Conservation (phyloP, 2,329 filamentous ascomycete genomes). For the Basipetospora chlamydospora region DNA sequence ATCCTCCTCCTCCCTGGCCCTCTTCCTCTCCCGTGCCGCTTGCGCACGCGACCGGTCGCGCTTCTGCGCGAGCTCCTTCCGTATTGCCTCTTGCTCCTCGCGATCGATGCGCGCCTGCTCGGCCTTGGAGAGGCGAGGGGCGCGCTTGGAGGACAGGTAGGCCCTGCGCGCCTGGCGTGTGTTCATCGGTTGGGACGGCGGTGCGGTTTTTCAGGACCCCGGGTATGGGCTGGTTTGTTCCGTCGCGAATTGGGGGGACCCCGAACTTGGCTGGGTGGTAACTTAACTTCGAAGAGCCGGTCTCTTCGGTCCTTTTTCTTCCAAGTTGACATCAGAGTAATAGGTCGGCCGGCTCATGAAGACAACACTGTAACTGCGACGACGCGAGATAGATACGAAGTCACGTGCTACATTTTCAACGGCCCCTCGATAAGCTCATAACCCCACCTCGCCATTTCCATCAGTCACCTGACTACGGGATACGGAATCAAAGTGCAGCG, state of each 20-base stretch:
- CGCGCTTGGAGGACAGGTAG: conserved; percentile 7
- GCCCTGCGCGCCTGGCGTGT: neutral
- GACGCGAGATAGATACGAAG: no score
- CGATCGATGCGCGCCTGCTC: conserved; percentile 23
- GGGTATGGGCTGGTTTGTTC: neutral
- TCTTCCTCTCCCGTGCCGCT: conserved; percentile 38
- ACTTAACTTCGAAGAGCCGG: no score
- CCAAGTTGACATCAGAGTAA: no score
- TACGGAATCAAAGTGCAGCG: neutral
- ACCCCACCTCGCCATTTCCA: neutral
- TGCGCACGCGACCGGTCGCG: conserved; percentile 32
- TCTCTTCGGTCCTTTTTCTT: no score
- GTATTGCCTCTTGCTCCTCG: conserved; percentile 39
- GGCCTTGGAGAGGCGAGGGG: conserved; percentile 25
- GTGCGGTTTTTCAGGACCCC: neutral
- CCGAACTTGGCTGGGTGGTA: no score
- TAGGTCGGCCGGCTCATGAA: no score
- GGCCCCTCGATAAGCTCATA: no score
- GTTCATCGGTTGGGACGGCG: neutral
- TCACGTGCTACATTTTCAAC: no score
- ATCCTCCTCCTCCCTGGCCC: conserved; percentile 34
- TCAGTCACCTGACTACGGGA: conserved; percentile 5
- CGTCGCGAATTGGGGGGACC: neutral
- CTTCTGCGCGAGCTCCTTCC: conserved; percentile 35
- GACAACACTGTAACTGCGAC: no score